Evolutionary conservation across 1,139 yeast genomes (phyloP).

Genomic region (Candida glucosophila): DNA sequence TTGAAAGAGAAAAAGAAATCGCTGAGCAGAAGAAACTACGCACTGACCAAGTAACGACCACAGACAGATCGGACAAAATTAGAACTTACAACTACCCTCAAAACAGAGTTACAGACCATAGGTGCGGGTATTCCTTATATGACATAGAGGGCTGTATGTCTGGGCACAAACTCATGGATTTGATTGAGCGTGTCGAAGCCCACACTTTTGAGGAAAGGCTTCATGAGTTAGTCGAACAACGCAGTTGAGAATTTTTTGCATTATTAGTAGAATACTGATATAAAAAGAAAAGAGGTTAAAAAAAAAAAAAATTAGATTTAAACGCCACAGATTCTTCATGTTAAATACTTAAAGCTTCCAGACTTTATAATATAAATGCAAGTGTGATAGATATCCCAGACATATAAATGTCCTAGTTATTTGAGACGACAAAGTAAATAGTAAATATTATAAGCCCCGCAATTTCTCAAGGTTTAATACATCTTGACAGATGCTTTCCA

Average conservation of each 20-base stretch:
- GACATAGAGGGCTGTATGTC: conserved; percentile 76
- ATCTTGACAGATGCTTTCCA: conserved; percentile 67
- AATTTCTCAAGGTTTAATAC: conserved; percentile 65
- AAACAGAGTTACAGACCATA: conserved; percentile 86
- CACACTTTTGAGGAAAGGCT: conserved; percentile 20
- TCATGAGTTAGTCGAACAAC: too few species aligned
- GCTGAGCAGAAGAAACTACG: conserved; percentile 61
- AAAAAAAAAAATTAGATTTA: too few species aligned
- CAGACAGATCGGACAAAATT: conserved; percentile 88
- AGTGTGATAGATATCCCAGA: too few species aligned
- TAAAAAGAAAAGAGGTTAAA: too few species aligned
- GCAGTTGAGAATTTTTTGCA: too few species aligned
- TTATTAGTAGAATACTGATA: too few species aligned
- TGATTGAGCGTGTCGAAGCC: conserved; percentile 28
- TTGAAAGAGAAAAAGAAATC: conserved; percentile 58
- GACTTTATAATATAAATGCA: too few species aligned
- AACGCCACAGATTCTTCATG: too few species aligned
- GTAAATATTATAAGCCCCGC: conserved; percentile 52
- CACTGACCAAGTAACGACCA: conserved; percentile 76
- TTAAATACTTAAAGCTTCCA: too few species aligned
- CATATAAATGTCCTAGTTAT: too few species aligned
- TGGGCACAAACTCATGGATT: conserved; percentile 60
- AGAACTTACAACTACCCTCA: conserved; percentile 92
- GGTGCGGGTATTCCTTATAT: conserved; percentile 72
- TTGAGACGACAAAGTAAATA: too few species aligned